Base-by-base conservation (phyloP, 75 land plant genomes). In the Pseudotsuga menziesii region DNA sequence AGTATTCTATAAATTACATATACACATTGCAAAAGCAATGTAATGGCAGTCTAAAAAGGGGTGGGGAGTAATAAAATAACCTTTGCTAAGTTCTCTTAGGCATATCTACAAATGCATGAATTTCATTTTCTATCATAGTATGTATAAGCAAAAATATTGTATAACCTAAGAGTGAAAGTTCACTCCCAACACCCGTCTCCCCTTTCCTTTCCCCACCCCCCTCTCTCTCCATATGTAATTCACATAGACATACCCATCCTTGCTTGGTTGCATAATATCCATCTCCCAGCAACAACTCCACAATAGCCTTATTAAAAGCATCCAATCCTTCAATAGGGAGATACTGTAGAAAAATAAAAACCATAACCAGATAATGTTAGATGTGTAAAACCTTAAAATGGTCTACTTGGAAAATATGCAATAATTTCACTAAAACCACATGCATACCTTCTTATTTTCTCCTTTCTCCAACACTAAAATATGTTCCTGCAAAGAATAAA, bases 251-350 rank as follows among this genome's bases (percentile, higher is more conserved):
- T 26, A 61, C 36, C 39, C 41, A 12, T 64, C 85, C 90, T 78
- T 92, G 74, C 64, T 94, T 73, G 36, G 94, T 89, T 2, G 84
- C 91, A 27, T 89, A 80, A 71, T 88, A 92, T 61, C 86, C 92
- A 72, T 98, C 91, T 66, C 99, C 99, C 80, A 97, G 80, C 77
- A 97, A 87, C 55, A 97, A 77, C 75, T 97, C 99, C 15, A 91
- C 99, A 72, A 98, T 97, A 14, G 77, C 98, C 83, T 97, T 97
- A 77, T 97, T 97, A 78, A 97, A 97, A 52, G 98, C 98, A 71
- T 95, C 99, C 81, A 97, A 80, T 70, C 99, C 99, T 79, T 97
- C 99, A 83, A 97, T 97, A 12, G 99, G 99, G 54, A 97, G 99
- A 83, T 97, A 97, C 99, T 96, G 84, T 63, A 87, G 61, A 83